Percentiles rank a stretch among this genome's conserved stretches.
phyloP scores from a whole-genome alignment of 176 grass and related monocot species.

The Dendrocalamus sinicus region DNA sequence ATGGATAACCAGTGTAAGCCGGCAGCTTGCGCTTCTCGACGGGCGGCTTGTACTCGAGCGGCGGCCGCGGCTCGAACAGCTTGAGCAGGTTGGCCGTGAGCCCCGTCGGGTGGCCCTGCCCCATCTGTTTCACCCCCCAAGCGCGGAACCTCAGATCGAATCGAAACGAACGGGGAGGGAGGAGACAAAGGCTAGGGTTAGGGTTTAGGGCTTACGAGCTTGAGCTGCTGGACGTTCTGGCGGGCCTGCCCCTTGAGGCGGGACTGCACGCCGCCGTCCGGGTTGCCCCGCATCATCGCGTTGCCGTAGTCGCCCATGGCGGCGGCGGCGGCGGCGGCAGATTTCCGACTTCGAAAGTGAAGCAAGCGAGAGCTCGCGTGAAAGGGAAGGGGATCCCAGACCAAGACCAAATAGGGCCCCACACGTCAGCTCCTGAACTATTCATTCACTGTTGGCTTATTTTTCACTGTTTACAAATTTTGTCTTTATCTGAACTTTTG shows the following conservation, averaged over 20 bases:
- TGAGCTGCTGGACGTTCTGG: slow-evolving; percentile 86
- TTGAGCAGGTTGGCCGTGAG: slow-evolving; percentile 89
- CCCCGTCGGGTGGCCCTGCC: slow-evolving; percentile 82
- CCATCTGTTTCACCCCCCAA: slow-evolving; percentile 59
- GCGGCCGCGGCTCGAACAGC: slow-evolving; percentile 86
- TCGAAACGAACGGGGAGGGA: background rate
- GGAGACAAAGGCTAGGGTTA: slow-evolving; percentile 43
- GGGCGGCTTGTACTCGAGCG: slow-evolving; percentile 77
- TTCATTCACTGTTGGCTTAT: no score
- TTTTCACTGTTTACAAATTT: no score
- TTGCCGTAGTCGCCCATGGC: slow-evolving; percentile 83
- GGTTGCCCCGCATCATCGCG: slow-evolving; percentile 67
- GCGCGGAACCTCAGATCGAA: slow-evolving; percentile 11
- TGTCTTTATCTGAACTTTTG: no score
- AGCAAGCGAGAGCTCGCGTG: no score
- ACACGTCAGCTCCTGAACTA: background rate
- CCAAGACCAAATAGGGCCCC: background rate
- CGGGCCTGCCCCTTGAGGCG: slow-evolving; percentile 77
- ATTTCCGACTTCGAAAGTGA: background rate
- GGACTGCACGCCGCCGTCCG: slow-evolving; percentile 62
- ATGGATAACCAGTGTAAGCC: slow-evolving; percentile 59
- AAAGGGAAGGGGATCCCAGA: background rate
- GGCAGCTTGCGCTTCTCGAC: slow-evolving; percentile 75
- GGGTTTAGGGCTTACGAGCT: slow-evolving; percentile 68
- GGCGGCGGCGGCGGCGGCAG: slow-evolving; percentile 16